These are phyloP conservation scores for Zelonia costaricensis DNA, from an alignment of 208 protist genomes.

Conservation along the genomic window DNA sequence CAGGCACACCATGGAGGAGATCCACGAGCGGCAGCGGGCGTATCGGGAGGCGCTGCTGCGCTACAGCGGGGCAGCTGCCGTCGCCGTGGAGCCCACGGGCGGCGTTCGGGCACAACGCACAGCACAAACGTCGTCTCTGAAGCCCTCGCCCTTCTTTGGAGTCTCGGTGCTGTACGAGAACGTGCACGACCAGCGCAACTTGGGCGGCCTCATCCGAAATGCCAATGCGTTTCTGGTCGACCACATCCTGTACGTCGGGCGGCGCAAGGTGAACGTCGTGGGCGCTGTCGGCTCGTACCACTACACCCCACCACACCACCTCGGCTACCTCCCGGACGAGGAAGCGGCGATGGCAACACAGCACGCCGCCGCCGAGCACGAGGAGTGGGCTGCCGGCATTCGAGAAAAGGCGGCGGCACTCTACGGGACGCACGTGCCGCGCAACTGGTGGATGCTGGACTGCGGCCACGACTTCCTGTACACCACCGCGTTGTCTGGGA, in stretches of 20 bases:
- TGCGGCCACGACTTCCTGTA: constrained; percentile 71
- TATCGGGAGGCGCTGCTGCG: constrained; percentile 41
- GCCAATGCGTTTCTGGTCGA: constrained; percentile 90
- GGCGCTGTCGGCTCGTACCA: constrained; percentile 83
- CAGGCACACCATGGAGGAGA: constrained; percentile 7
- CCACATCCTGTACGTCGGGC: constrained; percentile 75
- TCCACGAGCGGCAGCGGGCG: constrained; percentile 5
- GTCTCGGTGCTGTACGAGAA: constrained; percentile 89
- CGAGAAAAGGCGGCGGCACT: constrained; percentile 14
- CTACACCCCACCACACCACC: constrained; percentile 77
- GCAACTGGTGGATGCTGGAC: constrained; percentile 72
- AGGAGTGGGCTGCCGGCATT: constrained; percentile 20
- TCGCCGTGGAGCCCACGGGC: no score
- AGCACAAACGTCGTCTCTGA: background rate
- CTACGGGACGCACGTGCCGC: constrained; percentile 9
- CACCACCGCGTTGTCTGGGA: background rate
- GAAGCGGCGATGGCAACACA: background rate
- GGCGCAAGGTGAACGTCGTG: constrained; percentile 80
- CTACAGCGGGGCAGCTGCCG: constrained; percentile 34
- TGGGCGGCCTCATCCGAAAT: constrained; percentile 84
- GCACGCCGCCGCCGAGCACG: background rate
- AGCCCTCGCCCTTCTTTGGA: constrained; percentile 41
- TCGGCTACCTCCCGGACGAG: constrained; percentile 25
- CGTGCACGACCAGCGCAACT: constrained; percentile 83
- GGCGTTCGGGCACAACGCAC: no score